Percentiles rank a stretch among this genome's conserved stretches.
Conservation (phyloP, 805 yeast genomes). For the Myxozyma mucilagina region DNA sequence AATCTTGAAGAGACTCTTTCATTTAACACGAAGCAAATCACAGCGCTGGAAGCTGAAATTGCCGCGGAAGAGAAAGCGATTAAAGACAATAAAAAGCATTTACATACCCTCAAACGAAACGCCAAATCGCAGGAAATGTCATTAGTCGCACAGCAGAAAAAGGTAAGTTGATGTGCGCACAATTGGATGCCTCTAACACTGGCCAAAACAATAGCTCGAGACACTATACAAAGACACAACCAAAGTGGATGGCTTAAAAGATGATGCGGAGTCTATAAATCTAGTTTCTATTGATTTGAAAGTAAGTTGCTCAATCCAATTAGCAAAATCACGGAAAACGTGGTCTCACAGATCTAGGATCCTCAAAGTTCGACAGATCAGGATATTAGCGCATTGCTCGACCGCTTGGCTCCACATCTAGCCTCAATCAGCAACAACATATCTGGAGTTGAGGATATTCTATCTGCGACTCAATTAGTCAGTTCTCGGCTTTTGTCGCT, state of each 20-base stretch:
- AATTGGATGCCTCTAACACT: background rate
- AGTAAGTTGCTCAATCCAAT: background rate
- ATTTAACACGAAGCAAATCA: conserved; percentile 12
- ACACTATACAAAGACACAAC: conserved; percentile 2
- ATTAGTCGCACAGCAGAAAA: conserved; percentile 19
- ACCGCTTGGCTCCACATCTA: conserved; percentile 15
- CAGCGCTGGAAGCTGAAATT: conserved; percentile 20
- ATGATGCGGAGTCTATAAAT: conserved; percentile 17
- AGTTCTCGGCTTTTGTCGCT: background rate
- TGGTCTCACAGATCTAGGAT: conserved; percentile 4
- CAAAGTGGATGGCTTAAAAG: background rate
- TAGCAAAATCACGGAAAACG: background rate
- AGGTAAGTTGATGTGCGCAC: conserved; percentile 2
- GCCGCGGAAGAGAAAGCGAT: conserved; percentile 14
- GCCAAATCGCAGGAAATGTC: conserved; percentile 21
- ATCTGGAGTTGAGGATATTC: conserved; percentile 14
- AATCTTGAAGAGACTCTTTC: conserved; percentile 13
- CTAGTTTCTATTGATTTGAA: background rate
- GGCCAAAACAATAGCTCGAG: conserved; percentile 2
- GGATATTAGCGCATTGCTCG: conserved; percentile 5
- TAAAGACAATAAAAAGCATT: conserved; percentile 13
- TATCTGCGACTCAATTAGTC: conserved; percentile 11
- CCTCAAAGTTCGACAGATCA: conserved; percentile 5
- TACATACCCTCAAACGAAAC: conserved; percentile 14
- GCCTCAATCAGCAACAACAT: conserved; percentile 13